These are phyloP conservation scores for Cladorrhinum sp. DNA, from an alignment of 2,329 filamentous ascomycete genomes.

Conservation along the genomic window DNA sequence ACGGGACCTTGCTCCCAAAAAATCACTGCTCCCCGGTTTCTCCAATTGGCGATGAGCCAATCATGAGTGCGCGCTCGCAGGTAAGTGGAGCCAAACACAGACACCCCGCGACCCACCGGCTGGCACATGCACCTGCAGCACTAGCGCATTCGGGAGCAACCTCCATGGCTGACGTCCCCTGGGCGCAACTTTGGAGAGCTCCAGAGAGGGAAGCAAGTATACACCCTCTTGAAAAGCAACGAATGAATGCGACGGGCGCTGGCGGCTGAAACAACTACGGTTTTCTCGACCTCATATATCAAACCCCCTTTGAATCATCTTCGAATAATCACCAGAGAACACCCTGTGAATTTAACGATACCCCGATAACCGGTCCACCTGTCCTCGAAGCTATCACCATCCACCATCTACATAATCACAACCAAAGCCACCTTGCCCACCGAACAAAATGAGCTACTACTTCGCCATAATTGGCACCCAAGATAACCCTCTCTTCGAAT, in stretches of 20 bases:
- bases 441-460: constrained; percentile 93
- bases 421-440: constrained; percentile 26
- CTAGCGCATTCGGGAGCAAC: constrained; percentile 14
- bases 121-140: constrained; percentile 12
- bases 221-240: not conserved
- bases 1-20: constrained; percentile 17
- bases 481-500: constrained; percentile 93
- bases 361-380: constrained; percentile 4
- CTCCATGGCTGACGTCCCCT: not conserved
- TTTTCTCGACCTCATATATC: constrained; percentile 1
- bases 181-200: not conserved
- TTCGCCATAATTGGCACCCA: constrained; percentile 95
- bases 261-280: not conserved
- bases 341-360: constrained; percentile 31
- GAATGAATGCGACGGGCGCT: constrained; percentile 4
- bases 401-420: not conserved
- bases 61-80: not conserved
- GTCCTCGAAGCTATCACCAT: not conserved
- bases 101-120: constrained; percentile 18
- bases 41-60: constrained; percentile 14
- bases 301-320: not conserved
- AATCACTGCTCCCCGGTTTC: constrained; percentile 16
- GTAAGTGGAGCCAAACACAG: constrained; percentile 1
- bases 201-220: not conserved
- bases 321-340: not conserved